These are phyloP conservation scores for Monilinia polystroma DNA, from an alignment of 2,329 filamentous ascomycete genomes.

Conservation along the genomic window DNA sequence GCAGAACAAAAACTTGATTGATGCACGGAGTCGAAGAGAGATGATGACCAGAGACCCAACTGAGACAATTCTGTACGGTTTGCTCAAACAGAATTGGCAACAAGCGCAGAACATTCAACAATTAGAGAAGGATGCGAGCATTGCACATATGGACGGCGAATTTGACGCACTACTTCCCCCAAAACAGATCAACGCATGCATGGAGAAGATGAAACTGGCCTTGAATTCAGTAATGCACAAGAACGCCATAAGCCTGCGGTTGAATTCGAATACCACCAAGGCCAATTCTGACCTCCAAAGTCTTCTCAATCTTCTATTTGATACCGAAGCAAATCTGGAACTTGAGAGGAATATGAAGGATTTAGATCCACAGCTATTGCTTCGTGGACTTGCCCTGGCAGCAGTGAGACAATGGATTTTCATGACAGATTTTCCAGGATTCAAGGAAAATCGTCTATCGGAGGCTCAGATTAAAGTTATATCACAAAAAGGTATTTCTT, in stretches of 20 bases:
- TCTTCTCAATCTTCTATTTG: conserved; percentile 1
- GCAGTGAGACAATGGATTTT: conserved; percentile 4
- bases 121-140: neutral
- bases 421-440: neutral
- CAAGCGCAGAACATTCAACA: neutral
- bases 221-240: conserved; percentile 12
- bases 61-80: neutral
- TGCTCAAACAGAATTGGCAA: neutral
- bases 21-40: conserved; percentile 11
- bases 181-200: neutral
- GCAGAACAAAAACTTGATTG: conserved; percentile 10
- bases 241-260: neutral
- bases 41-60: neutral
- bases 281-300: neutral
- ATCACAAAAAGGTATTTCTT: neutral
- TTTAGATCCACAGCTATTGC: conserved; percentile 2
- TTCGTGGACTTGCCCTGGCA: conserved; percentile 8
- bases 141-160: neutral
- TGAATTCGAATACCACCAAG: neutral
- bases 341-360: neutral
- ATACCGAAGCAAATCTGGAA: neutral
- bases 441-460: conserved; percentile 1
- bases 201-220: neutral
- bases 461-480: neutral
- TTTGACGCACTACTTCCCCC: neutral